Conservation (phyloP, 768 basidiomycete genomes). For the Podaxis rugospora region DNA sequence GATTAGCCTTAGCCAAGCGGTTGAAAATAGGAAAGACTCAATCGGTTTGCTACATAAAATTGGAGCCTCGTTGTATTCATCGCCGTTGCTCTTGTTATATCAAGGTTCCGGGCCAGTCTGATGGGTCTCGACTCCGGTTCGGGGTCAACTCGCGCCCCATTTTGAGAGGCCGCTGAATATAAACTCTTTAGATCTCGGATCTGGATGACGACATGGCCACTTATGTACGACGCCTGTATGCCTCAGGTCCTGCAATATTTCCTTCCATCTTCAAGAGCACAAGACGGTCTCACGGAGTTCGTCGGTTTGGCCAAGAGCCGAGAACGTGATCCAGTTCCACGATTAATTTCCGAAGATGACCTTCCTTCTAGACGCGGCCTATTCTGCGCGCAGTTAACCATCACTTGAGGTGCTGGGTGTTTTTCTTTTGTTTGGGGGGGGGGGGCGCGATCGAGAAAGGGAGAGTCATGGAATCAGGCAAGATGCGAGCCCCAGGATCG, state of each 20-base stretch:
- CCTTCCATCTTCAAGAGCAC: not conserved
- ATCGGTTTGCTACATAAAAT: not conserved
- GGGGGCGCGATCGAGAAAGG: too few relatives aligned
- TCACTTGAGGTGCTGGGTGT: not conserved
- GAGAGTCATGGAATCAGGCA: not conserved
- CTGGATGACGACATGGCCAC: not conserved
- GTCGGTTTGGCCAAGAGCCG: not conserved
- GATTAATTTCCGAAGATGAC: not conserved
- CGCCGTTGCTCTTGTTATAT: not conserved
- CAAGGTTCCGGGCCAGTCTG: not conserved
- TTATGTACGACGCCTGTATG: not conserved
- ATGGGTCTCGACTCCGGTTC: not conserved
- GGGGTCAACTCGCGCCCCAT: not conserved
- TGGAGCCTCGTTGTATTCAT: not conserved
- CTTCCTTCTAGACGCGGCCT: not conserved
- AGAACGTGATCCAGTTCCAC: not conserved
- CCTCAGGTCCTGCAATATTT: not conserved
- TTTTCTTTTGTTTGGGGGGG: not conserved
- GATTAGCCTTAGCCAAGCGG: not conserved
- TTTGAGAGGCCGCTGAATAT: not conserved
- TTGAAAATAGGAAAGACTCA: not conserved
- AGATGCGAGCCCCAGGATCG: not conserved
- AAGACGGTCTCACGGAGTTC: not conserved
- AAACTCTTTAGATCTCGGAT: not conserved
- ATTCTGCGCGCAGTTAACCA: not conserved